Base-by-base conservation (phyloP, 163 green algal genomes). In the Volvox carteri region DNA sequence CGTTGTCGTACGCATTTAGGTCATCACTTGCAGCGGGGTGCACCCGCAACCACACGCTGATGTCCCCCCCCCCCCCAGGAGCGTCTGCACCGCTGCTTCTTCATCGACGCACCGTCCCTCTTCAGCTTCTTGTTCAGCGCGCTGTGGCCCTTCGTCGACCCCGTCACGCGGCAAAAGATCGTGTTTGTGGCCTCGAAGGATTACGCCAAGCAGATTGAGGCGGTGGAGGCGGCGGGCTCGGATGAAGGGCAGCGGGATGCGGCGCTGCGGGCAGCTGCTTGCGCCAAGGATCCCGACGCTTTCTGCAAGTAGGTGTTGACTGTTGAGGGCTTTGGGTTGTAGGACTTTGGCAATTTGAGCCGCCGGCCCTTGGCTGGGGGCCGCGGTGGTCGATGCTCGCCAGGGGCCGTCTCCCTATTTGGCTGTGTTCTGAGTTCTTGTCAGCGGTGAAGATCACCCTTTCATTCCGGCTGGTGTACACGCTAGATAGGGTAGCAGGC, bases 41-140 rank as follows among this genome's bases (percentile, higher is more conserved):
- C n/a, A n/a, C n/a, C n/a, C n/a, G n/a, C n/a, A n/a, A n/a, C n/a
- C n/a, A n/a, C n/a, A n/a, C n/a, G n/a, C n/a, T n/a, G n/a, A n/a
- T n/a, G n/a, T n/a, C n/a, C n/a, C n/a, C n/a, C n/a, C n/a, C 42
- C 8, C 58, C n/a, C 54, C 16, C 87, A 85, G 70, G 90, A 92
- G 90, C 90, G 90, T 11, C 80, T 92, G 84, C 52, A 85, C 52
- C 65, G 68, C n/a, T 84, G 74, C 78, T 91, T 86, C 78, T 86
- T 92, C 44, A 86, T 92, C 72, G 90, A 92, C 67, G 90, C 90
- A 0, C 90, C 90, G 16, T 39, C 62, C 39, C 78, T 92, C 68
- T 92, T 92, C 60, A 79, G 19, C 21, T 90, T 84, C 52, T 76
- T 92, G 0, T 92, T 88, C 83, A 88, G 81, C 39, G 87, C 87